These are phyloP conservation scores for Heritiera fomes DNA, from an alignment of 345 rosid genomes.

Conservation along the genomic window DNA sequence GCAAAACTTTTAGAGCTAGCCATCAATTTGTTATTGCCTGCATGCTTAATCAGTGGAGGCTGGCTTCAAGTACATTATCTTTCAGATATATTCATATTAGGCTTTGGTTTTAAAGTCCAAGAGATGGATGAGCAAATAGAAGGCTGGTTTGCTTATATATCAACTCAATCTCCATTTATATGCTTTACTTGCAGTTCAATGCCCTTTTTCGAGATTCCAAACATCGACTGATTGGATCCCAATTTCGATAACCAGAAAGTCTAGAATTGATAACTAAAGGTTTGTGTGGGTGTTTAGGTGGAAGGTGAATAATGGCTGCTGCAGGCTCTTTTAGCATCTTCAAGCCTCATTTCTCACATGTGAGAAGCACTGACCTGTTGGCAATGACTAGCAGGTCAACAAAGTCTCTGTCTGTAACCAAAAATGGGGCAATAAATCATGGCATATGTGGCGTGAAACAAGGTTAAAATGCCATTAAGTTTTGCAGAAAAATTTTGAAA, in stretches of 20 bases:
- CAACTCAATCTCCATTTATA: not conserved
- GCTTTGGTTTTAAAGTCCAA: not conserved
- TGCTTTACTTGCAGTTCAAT: not conserved
- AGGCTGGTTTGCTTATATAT: not conserved
- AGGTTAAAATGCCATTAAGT: not conserved
- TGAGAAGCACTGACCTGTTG: conserved; percentile 6
- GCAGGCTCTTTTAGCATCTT: not conserved
- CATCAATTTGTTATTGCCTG: too few relatives aligned
- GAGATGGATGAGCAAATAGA: not conserved
- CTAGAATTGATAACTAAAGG: not conserved
- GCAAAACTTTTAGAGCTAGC: too few relatives aligned
- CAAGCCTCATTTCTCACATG: conserved; percentile 20
- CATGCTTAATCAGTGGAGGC: too few relatives aligned
- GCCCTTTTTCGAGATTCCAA: not conserved
- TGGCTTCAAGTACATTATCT: not conserved
- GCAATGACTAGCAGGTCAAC: conserved; percentile 4
- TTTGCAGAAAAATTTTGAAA: too few relatives aligned
- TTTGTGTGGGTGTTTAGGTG: not conserved
- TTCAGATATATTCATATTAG: not conserved
- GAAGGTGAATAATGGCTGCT: conserved; percentile 20
- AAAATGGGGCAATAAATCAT: conserved; percentile 26
- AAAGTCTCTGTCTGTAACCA: not conserved
- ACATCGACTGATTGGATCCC: not conserved
- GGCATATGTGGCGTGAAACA: conserved; percentile 25
- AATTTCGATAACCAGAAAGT: not conserved